A percentile compares a stretch with the other conserved stretches of the same genome.
Evolutionary conservation across 2,329 filamentous ascomycete genomes (phyloP).

Genomic region (Apiospora malaysiana): DNA sequence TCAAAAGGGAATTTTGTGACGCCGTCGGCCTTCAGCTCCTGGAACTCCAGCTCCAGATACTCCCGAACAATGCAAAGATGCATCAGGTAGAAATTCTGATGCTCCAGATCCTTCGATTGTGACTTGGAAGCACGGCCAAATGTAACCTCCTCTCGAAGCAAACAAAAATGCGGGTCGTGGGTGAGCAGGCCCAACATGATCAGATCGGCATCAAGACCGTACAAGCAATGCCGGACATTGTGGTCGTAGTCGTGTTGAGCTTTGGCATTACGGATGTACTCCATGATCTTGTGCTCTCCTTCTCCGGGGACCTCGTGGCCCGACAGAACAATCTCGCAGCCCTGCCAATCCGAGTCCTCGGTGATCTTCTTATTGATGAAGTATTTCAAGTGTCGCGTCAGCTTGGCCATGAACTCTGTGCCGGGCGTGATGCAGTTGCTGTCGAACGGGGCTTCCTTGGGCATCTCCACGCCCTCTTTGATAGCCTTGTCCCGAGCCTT

Average conservation of each 20-base stretch:
- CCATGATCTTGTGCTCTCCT: slow-evolving; percentile 99
- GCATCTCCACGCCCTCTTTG: slow-evolving; percentile 86
- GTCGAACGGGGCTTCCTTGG: slow-evolving; percentile 94
- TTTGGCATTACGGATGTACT: slow-evolving; percentile 98
- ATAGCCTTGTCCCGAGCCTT: slow-evolving; percentile 91
- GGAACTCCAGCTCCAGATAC: slow-evolving; percentile 96
- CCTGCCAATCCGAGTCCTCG: slow-evolving; percentile 97
- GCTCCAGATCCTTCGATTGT: slow-evolving; percentile 95
- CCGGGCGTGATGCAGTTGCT: slow-evolving; percentile 99
- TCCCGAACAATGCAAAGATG: slow-evolving; percentile 97
- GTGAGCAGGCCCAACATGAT: slow-evolving; percentile 98
- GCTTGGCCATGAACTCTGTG: slow-evolving; percentile 96
- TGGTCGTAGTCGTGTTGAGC: slow-evolving; percentile 91
- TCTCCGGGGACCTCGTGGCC: slow-evolving; percentile 98
- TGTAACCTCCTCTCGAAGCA: slow-evolving; percentile 95
- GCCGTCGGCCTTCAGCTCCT: slow-evolving; percentile 81
- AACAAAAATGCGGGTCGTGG: slow-evolving; percentile 97
- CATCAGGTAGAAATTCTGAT: slow-evolving; percentile 98
- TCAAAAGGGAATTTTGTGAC: slow-evolving; percentile 81
- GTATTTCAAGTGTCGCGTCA: slow-evolving; percentile 93
- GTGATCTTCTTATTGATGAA: slow-evolving; percentile 99
- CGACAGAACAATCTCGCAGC: slow-evolving; percentile 92
- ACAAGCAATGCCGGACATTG: slow-evolving; percentile 94
- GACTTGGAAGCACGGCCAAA: slow-evolving; percentile 87
- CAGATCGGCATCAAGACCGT: slow-evolving; percentile 94